Evolutionary conservation across 495 filamentous ascomycete species (phyloP).

Genomic region (Penicillium diatomitis): DNA sequence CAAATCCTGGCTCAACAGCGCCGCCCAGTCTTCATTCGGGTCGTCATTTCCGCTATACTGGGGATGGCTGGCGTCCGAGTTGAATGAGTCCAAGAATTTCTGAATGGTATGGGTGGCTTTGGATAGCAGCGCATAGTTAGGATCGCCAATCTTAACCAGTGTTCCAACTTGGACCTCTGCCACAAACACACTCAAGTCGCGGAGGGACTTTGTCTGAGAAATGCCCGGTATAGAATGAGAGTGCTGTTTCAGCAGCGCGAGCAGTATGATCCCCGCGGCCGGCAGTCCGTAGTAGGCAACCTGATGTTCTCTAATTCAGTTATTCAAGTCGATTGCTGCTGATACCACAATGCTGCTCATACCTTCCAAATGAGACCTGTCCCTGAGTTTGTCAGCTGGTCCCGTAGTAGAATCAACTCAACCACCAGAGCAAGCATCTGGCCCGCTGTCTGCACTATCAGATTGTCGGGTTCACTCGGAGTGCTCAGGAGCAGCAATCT

Average conservation of each 20-base stretch:
- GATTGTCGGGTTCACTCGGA: constrained; percentile 22
- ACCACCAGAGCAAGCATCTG: constrained; percentile 31
- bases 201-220: constrained; percentile 19
- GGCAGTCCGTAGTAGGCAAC: constrained; percentile 34
- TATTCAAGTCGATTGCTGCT: no score
- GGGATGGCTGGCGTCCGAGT: constrained; percentile 10
- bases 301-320: constrained; percentile 5
- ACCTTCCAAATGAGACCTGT: constrained; percentile 37
- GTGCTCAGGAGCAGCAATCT: constrained; percentile 22
- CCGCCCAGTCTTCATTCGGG: constrained; percentile 20
- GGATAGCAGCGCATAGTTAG: constrained; percentile 25
- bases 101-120: constrained; percentile 25
- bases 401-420: constrained; percentile 28
- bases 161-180: constrained; percentile 30
- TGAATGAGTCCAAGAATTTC: constrained; percentile 22
- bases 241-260: constrained; percentile 24
- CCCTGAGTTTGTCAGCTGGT: constrained; percentile 31
- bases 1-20: constrained; percentile 20
- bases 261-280: constrained; percentile 31
- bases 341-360: background rate
- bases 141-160: constrained; percentile 24
- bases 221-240: constrained; percentile 5
- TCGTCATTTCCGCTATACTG: constrained; percentile 6
- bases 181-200: constrained; percentile 29
- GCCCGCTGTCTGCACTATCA: constrained; percentile 21